A percentile compares a stretch with the other conserved stretches of the same genome.
phyloP scores from a whole-genome alignment of 164 flowering plant genomes.

The Macadamia integrifolia region DNA sequence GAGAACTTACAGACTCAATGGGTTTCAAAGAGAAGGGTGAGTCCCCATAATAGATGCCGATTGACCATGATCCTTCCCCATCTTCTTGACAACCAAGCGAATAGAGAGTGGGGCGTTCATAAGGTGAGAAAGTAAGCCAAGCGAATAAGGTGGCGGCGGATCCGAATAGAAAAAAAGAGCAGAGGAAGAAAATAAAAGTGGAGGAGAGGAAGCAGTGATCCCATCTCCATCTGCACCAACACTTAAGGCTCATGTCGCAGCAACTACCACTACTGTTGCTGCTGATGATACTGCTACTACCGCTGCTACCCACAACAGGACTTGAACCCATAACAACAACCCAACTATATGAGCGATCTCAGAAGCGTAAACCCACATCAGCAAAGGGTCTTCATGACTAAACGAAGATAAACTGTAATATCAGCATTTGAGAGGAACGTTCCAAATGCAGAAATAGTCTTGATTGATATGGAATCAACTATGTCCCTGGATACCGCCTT shows the following conservation, averaged over 20 bases:
- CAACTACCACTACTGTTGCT: constrained; percentile 10
- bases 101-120: constrained; percentile 12
- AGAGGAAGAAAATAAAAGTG: constrained; percentile 32
- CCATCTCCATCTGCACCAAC: constrained; percentile 47
- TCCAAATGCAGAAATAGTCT: too few relatives aligned
- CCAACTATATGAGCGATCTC: too few relatives aligned
- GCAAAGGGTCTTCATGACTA: too few relatives aligned
- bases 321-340: constrained; percentile 18
- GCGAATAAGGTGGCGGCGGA: constrained; percentile 38
- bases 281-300: background rate
- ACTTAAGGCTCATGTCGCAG: constrained; percentile 36
- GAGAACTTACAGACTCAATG: constrained; percentile 52
- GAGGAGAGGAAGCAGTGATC: constrained; percentile 28
- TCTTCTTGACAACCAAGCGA: constrained; percentile 63
- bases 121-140: constrained; percentile 37
- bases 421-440: too few relatives aligned
- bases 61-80: constrained; percentile 88
- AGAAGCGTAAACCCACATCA: too few relatives aligned
- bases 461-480: too few relatives aligned
- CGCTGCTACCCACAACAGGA: background rate
- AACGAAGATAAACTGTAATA: too few relatives aligned
- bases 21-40: constrained; percentile 80
- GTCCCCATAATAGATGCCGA: constrained; percentile 81
- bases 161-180: constrained; percentile 29
- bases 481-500: too few relatives aligned